These are phyloP conservation scores for Chiua virens DNA, from an alignment of 768 basidiomycete species.

Conservation along the genomic window DNA sequence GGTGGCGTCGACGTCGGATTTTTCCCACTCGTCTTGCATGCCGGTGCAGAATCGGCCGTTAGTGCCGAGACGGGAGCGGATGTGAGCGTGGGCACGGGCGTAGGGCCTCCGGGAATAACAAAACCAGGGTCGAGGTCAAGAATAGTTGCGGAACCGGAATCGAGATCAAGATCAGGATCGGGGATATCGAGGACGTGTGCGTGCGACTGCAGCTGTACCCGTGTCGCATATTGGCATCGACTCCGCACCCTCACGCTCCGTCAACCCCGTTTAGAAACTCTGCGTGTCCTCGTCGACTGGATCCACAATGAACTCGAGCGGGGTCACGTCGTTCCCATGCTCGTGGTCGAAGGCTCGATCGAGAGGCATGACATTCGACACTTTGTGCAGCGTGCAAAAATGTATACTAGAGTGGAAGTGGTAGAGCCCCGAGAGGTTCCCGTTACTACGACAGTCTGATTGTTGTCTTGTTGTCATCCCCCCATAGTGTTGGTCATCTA, in stretches of 20 bases:
- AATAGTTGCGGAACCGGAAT: neutral
- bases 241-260: conserved; percentile 22
- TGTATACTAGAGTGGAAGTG: conserved; percentile 18
- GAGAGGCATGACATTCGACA: conserved; percentile 15
- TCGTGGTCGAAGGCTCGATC: conserved; percentile 19
- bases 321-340: conserved; percentile 8
- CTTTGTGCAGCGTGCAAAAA: conserved; percentile 13
- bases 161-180: neutral
- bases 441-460: neutral
- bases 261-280: conserved; percentile 21
- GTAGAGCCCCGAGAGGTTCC: neutral
- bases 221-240: conserved; percentile 17
- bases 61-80: neutral
- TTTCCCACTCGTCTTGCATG: conserved; percentile 18
- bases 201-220: conserved; percentile 5
- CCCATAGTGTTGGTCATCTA: too few species aligned
- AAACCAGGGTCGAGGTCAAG: neutral
- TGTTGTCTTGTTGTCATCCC: neutral
- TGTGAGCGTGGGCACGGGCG: neutral
- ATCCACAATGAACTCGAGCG: conserved; percentile 10
- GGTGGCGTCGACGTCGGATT: conserved; percentile 28
- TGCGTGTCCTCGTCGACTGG: conserved; percentile 24
- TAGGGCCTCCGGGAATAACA: neutral
- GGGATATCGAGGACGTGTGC: neutral
- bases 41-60: neutral